These are phyloP conservation scores for Lichtheimia ramosa DNA, from an alignment of 371 early-diverging fungal genomes.

Conservation along the genomic window DNA sequence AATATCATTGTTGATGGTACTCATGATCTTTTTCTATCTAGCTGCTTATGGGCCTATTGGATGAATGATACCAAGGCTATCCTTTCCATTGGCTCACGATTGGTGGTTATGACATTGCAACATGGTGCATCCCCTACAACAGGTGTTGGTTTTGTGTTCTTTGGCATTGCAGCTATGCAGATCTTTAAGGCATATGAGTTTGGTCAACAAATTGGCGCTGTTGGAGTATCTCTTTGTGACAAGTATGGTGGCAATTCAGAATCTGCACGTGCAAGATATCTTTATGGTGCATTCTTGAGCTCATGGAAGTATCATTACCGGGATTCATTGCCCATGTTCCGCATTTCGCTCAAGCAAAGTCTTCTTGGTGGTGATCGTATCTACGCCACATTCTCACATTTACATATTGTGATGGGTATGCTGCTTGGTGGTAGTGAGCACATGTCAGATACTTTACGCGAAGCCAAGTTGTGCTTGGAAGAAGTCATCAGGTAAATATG, in stretches of 20 bases:
- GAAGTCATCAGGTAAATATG: constrained; percentile 15
- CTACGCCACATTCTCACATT: constrained; percentile 41
- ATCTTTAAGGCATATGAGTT: constrained; percentile 43
- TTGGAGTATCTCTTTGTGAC: constrained; percentile 39
- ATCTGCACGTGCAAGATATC: constrained; percentile 32
- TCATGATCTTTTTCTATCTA: neutral
- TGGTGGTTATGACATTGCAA: constrained; percentile 35
- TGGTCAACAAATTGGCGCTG: constrained; percentile 40
- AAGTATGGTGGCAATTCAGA: constrained; percentile 44
- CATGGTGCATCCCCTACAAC: constrained; percentile 41
- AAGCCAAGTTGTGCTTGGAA: constrained; percentile 37
- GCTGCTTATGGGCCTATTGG: constrained; percentile 45
- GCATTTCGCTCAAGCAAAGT: constrained; percentile 39
- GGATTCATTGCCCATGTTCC: constrained; percentile 32
- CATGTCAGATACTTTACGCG: constrained; percentile 33
- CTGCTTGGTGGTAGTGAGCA: constrained; percentile 29
- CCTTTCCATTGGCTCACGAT: constrained; percentile 27
- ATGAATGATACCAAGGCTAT: constrained; percentile 34
- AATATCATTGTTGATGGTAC: too few species aligned
- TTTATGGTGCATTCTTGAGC: constrained; percentile 37
- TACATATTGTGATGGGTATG: constrained; percentile 34
- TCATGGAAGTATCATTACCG: constrained; percentile 44
- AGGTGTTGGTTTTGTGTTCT: constrained; percentile 47
- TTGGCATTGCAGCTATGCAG: constrained; percentile 43
- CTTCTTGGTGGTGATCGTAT: constrained; percentile 43